phyloP scores from a whole-genome alignment of 2,329 filamentous ascomycete species.

The Penicillium sp. region DNA sequence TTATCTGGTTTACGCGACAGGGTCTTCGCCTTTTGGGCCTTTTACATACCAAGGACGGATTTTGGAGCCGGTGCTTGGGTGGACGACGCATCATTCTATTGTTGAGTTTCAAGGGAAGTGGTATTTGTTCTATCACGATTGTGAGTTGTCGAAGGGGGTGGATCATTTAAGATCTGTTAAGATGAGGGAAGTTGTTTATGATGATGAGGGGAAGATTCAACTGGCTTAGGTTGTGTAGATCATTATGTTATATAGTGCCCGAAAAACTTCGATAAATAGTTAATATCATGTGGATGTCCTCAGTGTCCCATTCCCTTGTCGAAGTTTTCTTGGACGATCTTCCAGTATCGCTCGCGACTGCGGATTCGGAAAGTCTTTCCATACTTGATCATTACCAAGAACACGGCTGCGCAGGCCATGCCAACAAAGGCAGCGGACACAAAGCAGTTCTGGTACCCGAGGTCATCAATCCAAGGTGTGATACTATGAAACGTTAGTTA shows the following conservation, averaged over 20 bases:
- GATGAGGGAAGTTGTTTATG: constrained; percentile 72
- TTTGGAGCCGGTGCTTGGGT: constrained; percentile 73
- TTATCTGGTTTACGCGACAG: constrained; percentile 68
- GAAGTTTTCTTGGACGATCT: constrained; percentile 35
- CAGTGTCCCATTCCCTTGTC: constrained; percentile 36
- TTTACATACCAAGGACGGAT: constrained; percentile 72
- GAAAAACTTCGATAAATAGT: too few species aligned
- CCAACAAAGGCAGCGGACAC: constrained; percentile 42
- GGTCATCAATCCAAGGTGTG: constrained; percentile 47
- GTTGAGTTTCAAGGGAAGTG: constrained; percentile 71
- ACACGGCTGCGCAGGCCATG: constrained; percentile 37
- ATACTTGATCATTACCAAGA: constrained; percentile 42
- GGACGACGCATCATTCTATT: constrained; percentile 81
- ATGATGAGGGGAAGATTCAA: constrained; percentile 62
- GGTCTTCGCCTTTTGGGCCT: constrained; percentile 65
- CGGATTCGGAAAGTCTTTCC: constrained; percentile 38
- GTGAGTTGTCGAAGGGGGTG: constrained; percentile 65
- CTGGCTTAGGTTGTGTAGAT: constrained; percentile 19
- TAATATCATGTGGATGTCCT: background rate
- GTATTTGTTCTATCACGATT: constrained; percentile 78
- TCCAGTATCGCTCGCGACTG: constrained; percentile 40
- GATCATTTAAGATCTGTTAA: constrained; percentile 73
- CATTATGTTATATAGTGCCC: background rate
- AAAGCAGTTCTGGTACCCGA: constrained; percentile 50
- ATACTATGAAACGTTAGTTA: constrained; percentile 31